These are phyloP conservation scores for Pyrenophora graminea DNA, from an alignment of 2,329 filamentous ascomycete species.

Conservation along the genomic window DNA sequence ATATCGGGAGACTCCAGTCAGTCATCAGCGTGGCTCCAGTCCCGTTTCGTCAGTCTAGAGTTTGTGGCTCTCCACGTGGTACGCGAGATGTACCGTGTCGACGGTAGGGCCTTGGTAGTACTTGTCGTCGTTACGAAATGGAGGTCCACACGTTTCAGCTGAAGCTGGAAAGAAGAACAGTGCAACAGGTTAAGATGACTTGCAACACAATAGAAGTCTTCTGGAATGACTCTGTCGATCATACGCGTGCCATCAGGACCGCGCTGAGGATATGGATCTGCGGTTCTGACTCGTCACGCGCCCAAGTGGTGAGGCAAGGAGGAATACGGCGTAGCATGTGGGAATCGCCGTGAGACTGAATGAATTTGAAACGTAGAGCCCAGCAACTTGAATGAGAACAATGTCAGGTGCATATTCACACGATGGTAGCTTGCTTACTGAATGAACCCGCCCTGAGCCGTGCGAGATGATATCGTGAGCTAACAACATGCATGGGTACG, in stretches of 20 bases:
- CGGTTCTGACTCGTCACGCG: constrained; percentile 9
- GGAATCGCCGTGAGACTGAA: not conserved
- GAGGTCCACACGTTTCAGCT: too few species aligned
- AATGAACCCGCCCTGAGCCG: not conserved
- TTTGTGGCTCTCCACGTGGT: constrained; percentile 12
- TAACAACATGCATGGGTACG: not conserved
- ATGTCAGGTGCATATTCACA: not conserved
- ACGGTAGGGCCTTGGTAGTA: not conserved
- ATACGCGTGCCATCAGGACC: constrained; percentile 1
- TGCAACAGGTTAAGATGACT: not conserved
- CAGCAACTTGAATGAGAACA: not conserved
- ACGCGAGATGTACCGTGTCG: not conserved
- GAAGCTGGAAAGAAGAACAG: not conserved
- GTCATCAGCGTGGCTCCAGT: constrained; percentile 5
- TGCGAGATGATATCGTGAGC: not conserved
- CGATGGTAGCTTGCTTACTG: not conserved
- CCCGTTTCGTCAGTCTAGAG: constrained; percentile 5
- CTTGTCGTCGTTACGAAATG: not conserved
- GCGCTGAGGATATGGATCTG: constrained; percentile 4
- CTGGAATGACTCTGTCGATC: constrained; percentile 6
- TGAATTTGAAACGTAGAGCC: not conserved
- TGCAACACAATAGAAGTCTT: constrained; percentile 8
- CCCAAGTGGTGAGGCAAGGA: constrained; percentile 3
- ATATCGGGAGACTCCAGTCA: not conserved
- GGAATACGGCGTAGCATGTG: not conserved